Evolutionary conservation across 305 asterid species (phyloP), one percentile per base, ranked within the genome.

Genomic region (Fraxinus ornus): DNA sequence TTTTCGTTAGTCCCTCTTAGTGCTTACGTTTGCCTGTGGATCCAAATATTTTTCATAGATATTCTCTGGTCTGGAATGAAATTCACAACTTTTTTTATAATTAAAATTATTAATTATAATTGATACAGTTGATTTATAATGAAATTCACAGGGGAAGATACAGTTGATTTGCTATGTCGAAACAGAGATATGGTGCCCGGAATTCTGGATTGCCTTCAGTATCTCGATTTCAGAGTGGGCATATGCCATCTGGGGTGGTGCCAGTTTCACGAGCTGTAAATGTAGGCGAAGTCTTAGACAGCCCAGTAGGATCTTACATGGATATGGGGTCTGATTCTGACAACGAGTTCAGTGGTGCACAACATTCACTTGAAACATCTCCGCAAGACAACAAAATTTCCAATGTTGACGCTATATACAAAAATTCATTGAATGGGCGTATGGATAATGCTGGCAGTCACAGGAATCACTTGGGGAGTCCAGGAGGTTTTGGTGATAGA

Each of bases 351-450:
- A 87, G 90, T 77, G 98, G 93, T 30, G 88, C 89, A 3, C 90
- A 88, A 0, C 91, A 90, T 80, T 92, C 97, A 0, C 86, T 90
- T 6, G 97, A 94, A 84, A 90, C 95, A 35, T 94, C 98, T 0
- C 97, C 98, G 3, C 98, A 94, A 80, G 98, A 95, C 83, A 93
- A 94, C 77, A 94, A 90, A 85, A 83, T 88, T 78, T 84, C 81
- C n/a, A 85, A 86, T 80, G 89, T 91, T 81, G 81, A 86, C 79
- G 57, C 82, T 8, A 83, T 75, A 39, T 84, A 84, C 75, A 60
- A 49, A 39, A 64, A 32, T 37, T 81, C 73, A 37, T 75, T 84
- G 37, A 83, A 85, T 79, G 75, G 71, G 32, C 82, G 80, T 52
- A 78, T 17, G 71, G 77, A 86, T 70, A 57, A 74, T 78, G 64